phyloP scores from a whole-genome alignment of 805 yeast species.

The Kazachstania africana region DNA sequence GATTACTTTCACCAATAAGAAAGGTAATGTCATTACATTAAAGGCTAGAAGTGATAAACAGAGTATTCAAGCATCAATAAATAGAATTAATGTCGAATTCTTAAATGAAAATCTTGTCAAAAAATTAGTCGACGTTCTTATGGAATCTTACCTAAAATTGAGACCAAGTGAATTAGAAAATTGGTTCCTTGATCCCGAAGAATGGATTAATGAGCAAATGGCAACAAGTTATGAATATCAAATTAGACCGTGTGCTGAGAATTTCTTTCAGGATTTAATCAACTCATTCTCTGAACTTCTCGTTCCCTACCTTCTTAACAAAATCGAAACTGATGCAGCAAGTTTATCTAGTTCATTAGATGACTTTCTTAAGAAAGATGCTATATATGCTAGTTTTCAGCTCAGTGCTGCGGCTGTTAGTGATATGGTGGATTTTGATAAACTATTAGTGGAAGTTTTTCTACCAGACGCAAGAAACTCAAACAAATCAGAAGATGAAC shows the following conservation, averaged over 20 bases:
- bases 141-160: slow-evolving; percentile 62
- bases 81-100: slow-evolving; percentile 38
- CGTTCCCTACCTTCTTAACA: slow-evolving; percentile 44
- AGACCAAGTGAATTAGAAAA: slow-evolving; percentile 66
- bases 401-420: slow-evolving; percentile 56
- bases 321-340: slow-evolving; percentile 35
- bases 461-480: slow-evolving; percentile 43
- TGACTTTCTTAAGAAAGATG: slow-evolving; percentile 60
- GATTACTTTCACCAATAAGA: slow-evolving; percentile 48
- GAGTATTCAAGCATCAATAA: slow-evolving; percentile 49
- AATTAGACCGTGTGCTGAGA: slow-evolving; percentile 78
- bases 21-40: slow-evolving; percentile 55
- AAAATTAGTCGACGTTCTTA: slow-evolving; percentile 52
- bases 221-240: slow-evolving; percentile 73
- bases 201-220: slow-evolving; percentile 78
- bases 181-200: slow-evolving; percentile 85
- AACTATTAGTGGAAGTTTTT: slow-evolving; percentile 43
- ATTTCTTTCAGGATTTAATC: slow-evolving; percentile 66
- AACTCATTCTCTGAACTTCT: slow-evolving; percentile 47
- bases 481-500: slow-evolving; percentile 35
- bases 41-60: slow-evolving; percentile 53
- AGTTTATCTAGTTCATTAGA: slow-evolving; percentile 24
- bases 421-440: slow-evolving; percentile 58
- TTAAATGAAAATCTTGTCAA: slow-evolving; percentile 47
- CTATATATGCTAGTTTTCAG: slow-evolving; percentile 75